phyloP scores from a whole-genome alignment of 495 filamentous ascomycete species.

The Daldinia bambusicola region DNA sequence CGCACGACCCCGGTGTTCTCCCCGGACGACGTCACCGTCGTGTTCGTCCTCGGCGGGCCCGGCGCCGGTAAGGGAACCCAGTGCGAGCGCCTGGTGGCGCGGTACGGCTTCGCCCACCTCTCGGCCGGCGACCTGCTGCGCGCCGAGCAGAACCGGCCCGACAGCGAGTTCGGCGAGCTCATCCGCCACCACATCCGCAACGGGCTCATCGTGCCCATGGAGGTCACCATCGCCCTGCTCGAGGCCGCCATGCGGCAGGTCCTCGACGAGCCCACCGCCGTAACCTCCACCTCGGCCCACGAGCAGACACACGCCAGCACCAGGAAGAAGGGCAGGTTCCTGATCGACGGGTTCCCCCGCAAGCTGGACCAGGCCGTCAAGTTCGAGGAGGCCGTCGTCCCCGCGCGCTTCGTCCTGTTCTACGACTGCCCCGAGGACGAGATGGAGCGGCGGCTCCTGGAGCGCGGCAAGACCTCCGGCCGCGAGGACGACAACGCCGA shows the following conservation, averaged over 20 bases:
- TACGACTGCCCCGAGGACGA: constrained; percentile 89
- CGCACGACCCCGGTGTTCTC: constrained; percentile 77
- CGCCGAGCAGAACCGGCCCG: constrained; percentile 87
- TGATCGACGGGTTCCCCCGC: constrained; percentile 95
- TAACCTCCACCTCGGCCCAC: constrained; percentile 26
- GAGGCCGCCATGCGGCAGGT: constrained; percentile 88
- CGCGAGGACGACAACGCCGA: constrained; percentile 93
- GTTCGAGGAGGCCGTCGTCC: constrained; percentile 91
- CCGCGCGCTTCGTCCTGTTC: constrained; percentile 85
- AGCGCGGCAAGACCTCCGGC: constrained; percentile 91
- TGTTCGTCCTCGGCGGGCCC: constrained; percentile 85
- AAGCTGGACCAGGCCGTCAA: constrained; percentile 95
- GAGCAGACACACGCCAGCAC: too few relatives aligned
- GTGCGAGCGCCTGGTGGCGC: constrained; percentile 85
- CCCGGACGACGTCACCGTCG: constrained; percentile 80
- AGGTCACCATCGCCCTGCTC: constrained; percentile 92
- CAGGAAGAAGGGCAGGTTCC: constrained; percentile 64
- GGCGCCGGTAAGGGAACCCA: constrained; percentile 87
- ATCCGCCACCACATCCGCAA: constrained; percentile 92
- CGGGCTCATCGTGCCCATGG: constrained; percentile 97
- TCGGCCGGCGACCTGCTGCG: constrained; percentile 93
- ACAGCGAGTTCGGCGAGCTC: constrained; percentile 86
- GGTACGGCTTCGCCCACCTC: constrained; percentile 92
- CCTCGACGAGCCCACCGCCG: constrained; percentile 52
- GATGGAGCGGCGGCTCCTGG: constrained; percentile 82